phyloP scores from a whole-genome alignment of 495 filamentous ascomycete species.

The Chaetomidium leptoderma region DNA sequence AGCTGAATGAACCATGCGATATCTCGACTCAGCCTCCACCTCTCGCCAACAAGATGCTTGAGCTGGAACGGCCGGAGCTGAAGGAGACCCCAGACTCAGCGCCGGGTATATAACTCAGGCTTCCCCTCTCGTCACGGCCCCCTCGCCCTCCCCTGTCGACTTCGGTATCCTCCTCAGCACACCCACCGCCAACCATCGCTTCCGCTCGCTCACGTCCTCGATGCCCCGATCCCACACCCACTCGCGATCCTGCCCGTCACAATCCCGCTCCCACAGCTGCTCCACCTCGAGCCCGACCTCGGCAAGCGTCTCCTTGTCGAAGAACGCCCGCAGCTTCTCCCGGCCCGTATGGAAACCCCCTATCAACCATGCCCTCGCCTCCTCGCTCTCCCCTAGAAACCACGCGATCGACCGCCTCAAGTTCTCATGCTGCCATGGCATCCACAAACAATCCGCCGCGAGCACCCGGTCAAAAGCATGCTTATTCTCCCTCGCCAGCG shows the following conservation, averaged over 20 bases:
- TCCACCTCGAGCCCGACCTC: constrained; percentile 62
- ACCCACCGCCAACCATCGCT: constrained; percentile 74
- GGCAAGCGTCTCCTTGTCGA: constrained; percentile 52
- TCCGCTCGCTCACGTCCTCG: constrained; percentile 64
- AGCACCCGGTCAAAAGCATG: constrained; percentile 63
- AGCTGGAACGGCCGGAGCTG: not conserved
- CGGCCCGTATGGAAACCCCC: constrained; percentile 84
- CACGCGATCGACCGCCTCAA: constrained; percentile 64
- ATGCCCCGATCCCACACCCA: constrained; percentile 60
- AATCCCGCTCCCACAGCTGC: constrained; percentile 69
- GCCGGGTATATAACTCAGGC: constrained; percentile 1
- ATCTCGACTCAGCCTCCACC: not conserved
- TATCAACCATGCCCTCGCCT: constrained; percentile 60
- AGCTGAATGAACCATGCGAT: constrained; percentile 14
- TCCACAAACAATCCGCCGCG: constrained; percentile 84
- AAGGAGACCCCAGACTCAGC: not conserved
- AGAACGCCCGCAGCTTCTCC: constrained; percentile 65
- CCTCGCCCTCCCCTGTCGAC: not conserved
- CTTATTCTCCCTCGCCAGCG: constrained; percentile 49
- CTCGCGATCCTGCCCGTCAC: constrained; percentile 57
- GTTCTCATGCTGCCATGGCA: constrained; percentile 70
- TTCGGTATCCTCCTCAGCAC: constrained; percentile 42
- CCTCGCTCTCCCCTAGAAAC: constrained; percentile 55
- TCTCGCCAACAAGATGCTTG: not conserved
- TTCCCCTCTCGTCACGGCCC: not conserved